Evolutionary conservation across 495 filamentous ascomycete species (phyloP).

Genomic region (Saxophila tyrrhenica): DNA sequence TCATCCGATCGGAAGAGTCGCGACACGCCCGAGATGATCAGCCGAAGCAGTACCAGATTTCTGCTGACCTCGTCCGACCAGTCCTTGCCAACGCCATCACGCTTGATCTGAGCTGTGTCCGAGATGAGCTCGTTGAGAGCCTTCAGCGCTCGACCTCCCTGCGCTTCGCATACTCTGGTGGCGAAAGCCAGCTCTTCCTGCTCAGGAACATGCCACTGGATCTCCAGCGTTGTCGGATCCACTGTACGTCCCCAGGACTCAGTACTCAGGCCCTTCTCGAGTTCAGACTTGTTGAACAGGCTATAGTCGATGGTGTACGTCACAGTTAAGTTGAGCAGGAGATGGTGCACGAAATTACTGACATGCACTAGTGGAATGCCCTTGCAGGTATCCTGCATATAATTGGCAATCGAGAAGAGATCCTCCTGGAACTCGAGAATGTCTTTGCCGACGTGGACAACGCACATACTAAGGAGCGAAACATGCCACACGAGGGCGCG

Average conservation of each 20-base stretch:
- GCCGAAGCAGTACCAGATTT: conserved; percentile 72
- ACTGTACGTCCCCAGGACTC: conserved; percentile 68
- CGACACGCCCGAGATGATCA: conserved; percentile 79
- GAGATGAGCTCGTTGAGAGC: conserved; percentile 64
- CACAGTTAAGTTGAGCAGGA: conserved; percentile 91
- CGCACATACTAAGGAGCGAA: conserved; percentile 95
- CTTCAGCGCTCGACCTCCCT: conserved; percentile 54
- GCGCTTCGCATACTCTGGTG: conserved; percentile 71
- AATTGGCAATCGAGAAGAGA: conserved; percentile 80
- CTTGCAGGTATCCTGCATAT: conserved; percentile 90
- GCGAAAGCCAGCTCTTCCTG: conserved; percentile 76
- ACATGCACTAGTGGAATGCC: conserved; percentile 91
- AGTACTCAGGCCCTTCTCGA: conserved; percentile 45
- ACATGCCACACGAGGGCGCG: conserved; percentile 92
- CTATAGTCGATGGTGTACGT: conserved; percentile 85
- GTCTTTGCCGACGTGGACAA: conserved; percentile 86
- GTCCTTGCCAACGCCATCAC: conserved; percentile 90
- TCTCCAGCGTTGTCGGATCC: conserved; percentile 59
- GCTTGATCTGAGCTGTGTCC: conserved; percentile 71
- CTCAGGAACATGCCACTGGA: conserved; percentile 83
- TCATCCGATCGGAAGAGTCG: conserved; percentile 73
- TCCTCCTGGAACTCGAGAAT: conserved; percentile 79
- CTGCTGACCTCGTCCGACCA: conserved; percentile 96
- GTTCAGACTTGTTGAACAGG: conserved; percentile 62
- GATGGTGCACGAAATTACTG: conserved; percentile 94